Percentiles rank a stretch among this genome's conserved stretches.
Evolutionary conservation across 2,329 filamentous ascomycete species (phyloP).

Genomic region (Byssoonygena ceratinophila): DNA sequence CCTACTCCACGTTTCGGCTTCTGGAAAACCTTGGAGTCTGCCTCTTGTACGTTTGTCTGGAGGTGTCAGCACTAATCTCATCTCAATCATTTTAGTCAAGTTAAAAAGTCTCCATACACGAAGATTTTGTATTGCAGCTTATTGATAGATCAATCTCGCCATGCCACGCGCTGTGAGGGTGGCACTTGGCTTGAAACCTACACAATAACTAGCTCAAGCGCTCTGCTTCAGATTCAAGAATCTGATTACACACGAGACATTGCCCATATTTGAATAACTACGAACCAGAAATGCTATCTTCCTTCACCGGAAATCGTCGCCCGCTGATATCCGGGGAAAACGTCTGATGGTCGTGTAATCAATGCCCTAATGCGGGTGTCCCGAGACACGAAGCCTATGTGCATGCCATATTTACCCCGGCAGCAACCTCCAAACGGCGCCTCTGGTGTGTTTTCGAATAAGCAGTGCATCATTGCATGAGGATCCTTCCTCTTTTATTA

Average conservation of each 20-base stretch:
- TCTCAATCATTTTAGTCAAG: no score
- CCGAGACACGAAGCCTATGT: not conserved
- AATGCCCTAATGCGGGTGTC: not conserved
- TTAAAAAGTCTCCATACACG: not conserved
- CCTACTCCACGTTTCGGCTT: not conserved
- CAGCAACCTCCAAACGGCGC: not conserved
- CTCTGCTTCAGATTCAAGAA: not conserved
- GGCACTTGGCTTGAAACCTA: not conserved
- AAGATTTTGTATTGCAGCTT: not conserved
- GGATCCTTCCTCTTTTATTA: not conserved
- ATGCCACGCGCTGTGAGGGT: not conserved
- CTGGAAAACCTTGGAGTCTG: not conserved
- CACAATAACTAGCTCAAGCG: not conserved
- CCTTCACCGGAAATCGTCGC: not conserved
- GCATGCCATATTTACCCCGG: not conserved
- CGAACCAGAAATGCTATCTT: not conserved
- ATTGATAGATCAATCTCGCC: not conserved
- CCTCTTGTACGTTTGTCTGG: no score
- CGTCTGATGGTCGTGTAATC: not conserved
- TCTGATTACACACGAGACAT: not conserved
- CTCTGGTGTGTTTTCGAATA: not conserved
- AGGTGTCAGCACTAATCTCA: no score
- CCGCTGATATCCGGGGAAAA: not conserved
- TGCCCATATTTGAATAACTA: no score
- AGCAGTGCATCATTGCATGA: not conserved